Evolutionary conservation across 2,329 filamentous ascomycete species (phyloP).

Genomic region (Curvularia sp.): DNA sequence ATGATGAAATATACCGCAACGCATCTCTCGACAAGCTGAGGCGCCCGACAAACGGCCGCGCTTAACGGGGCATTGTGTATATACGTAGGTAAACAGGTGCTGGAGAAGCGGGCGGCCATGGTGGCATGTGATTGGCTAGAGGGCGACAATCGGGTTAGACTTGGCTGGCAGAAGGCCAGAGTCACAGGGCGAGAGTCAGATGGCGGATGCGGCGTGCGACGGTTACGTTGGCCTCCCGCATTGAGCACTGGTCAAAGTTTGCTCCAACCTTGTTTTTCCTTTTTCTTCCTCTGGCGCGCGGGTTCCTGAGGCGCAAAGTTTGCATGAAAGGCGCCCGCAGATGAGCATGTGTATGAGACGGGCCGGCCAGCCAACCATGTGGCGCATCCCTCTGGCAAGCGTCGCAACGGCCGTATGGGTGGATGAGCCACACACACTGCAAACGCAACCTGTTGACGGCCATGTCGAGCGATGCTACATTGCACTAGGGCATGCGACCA

Average conservation of each 20-base stretch:
- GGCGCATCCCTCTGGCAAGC: slow-evolving; percentile 11
- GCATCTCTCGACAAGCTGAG: neutral
- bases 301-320: slow-evolving; percentile 20
- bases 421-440: neutral
- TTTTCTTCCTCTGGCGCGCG: slow-evolving; percentile 10
- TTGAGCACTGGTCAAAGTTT: slow-evolving; percentile 9
- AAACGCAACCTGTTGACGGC: neutral
- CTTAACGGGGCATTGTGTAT: slow-evolving; percentile 17
- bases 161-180: slow-evolving; percentile 14
- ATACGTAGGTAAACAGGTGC: slow-evolving; percentile 20
- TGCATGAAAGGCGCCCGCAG: slow-evolving; percentile 19
- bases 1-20: neutral
- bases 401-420: slow-evolving; percentile 12
- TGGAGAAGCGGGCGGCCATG: slow-evolving; percentile 18
- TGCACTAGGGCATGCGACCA: neutral
- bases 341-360: slow-evolving; percentile 21
- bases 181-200: slow-evolving; percentile 3
- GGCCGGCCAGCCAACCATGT: slow-evolving; percentile 33
- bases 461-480: neutral
- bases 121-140: slow-evolving; percentile 22
- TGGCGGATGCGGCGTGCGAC: slow-evolving; percentile 16
- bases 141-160: slow-evolving; percentile 38
- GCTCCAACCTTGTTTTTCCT: neutral
- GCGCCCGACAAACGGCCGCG: slow-evolving; percentile 28
- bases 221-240: slow-evolving; percentile 23